These are phyloP conservation scores for Coelastrella sp. DNA, from an alignment of 139 green algal genomes.

Conservation along the genomic window DNA sequence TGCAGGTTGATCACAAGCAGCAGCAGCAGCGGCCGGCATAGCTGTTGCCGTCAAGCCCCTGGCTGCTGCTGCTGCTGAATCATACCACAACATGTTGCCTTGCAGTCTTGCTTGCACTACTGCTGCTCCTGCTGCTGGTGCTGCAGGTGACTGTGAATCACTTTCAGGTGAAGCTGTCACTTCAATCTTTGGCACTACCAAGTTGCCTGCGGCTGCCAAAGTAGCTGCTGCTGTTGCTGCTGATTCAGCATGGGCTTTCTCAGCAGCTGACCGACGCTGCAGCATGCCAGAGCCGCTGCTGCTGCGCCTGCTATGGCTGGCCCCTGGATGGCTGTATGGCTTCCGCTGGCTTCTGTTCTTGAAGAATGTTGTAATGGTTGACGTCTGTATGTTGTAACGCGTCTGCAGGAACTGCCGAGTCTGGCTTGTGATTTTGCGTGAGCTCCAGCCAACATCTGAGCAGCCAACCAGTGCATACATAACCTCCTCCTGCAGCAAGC, in stretches of 20 bases:
- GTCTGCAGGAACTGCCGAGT: constrained; percentile 13
- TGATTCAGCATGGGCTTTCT: not conserved
- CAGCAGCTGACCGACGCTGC: not conserved
- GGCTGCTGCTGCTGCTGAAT: constrained; percentile 10
- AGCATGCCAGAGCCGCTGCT: not conserved
- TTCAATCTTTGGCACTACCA: no score
- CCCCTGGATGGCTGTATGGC: not conserved
- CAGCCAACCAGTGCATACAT: constrained; percentile 39
- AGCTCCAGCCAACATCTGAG: constrained; percentile 34
- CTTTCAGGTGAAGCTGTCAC: no score
- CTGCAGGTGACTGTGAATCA: not conserved
- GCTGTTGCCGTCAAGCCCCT: not conserved
- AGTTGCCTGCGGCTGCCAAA: not conserved
- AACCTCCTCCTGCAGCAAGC: constrained; percentile 20
- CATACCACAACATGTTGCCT: not conserved
- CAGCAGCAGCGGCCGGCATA: not conserved
- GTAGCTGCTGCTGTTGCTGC: not conserved
- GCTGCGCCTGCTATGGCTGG: not conserved
- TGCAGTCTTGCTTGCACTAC: not conserved
- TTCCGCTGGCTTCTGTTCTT: constrained; percentile 31
- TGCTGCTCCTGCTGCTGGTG: constrained; percentile 13
- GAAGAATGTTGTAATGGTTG: constrained; percentile 28
- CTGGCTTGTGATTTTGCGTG: not conserved
- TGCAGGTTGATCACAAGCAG: not conserved
- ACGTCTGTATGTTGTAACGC: not conserved